Percentiles rank a stretch among this genome's conserved stretches.
These are phyloP conservation scores for Trichosanthes cucumerina DNA, from an alignment of 306 rosid species.

Conservation along the genomic window DNA sequence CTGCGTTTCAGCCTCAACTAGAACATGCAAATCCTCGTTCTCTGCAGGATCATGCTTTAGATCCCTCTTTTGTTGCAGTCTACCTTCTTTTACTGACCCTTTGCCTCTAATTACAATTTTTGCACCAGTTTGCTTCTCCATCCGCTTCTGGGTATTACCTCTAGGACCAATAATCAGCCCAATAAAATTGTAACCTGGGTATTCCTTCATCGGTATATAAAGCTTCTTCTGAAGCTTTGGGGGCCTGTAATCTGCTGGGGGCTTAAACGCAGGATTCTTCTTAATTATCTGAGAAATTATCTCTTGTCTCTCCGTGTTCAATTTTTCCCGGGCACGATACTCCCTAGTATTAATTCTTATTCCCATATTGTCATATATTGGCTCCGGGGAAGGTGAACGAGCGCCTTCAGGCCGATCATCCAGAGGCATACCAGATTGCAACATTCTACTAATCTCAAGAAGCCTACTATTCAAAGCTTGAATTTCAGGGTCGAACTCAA, in stretches of 20 bases:
- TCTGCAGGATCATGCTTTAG: slow-evolving; percentile 85
- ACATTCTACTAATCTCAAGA: slow-evolving; percentile 85
- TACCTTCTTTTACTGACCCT: slow-evolving; percentile 91
- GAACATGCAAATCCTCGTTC: slow-evolving; percentile 91
- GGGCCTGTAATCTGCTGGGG: slow-evolving; percentile 93
- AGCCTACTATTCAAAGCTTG: slow-evolving; percentile 90
- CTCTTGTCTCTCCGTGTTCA: slow-evolving; percentile 86
- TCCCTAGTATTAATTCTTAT: slow-evolving; percentile 88
- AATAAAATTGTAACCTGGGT: slow-evolving; percentile 88
- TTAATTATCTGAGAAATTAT: slow-evolving; percentile 86
- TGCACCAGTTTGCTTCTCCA: slow-evolving; percentile 97
- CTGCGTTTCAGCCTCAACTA: slow-evolving; percentile 88
- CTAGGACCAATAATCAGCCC: slow-evolving; percentile 96
- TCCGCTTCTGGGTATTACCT: slow-evolving; percentile 95
- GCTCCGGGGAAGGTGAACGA: slow-evolving; percentile 95
- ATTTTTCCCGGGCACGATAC: slow-evolving; percentile 85
- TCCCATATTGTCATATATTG: slow-evolving; percentile 86
- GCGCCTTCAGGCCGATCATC: slow-evolving; percentile 97
- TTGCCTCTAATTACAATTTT: slow-evolving; percentile 93
- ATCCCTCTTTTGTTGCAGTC: slow-evolving; percentile 94
- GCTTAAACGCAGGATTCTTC: slow-evolving; percentile 89
- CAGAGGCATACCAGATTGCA: slow-evolving; percentile 80
- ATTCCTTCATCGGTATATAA: slow-evolving; percentile 92
- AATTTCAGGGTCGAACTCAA: slow-evolving; percentile 91
- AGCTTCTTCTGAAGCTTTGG: slow-evolving; percentile 99